Conservation (phyloP, 1,284 basidiomycete genomes). For the Boletus holoroseus region DNA sequence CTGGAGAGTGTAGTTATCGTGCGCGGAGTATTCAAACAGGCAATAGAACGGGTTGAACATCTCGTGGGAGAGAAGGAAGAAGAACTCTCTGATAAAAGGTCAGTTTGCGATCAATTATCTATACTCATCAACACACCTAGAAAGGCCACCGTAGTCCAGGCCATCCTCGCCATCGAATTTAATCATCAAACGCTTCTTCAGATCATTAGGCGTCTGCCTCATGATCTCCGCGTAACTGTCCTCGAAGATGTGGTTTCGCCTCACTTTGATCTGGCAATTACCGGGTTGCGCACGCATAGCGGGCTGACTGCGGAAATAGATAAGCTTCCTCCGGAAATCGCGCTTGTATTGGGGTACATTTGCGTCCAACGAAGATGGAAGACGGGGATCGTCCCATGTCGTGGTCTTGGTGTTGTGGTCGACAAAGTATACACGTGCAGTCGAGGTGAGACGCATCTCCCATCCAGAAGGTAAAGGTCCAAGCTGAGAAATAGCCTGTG, state of each 20-base stretch:
- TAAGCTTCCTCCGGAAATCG: constrained; percentile 92
- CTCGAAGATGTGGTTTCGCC: constrained; percentile 91
- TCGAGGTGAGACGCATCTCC: constrained; percentile 96
- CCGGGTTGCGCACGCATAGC: constrained; percentile 84
- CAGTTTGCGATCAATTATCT: constrained; percentile 10
- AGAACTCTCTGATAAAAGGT: constrained; percentile 51
- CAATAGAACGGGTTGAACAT: constrained; percentile 97
- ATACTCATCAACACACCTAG: constrained; percentile 51
- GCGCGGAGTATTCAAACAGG: constrained; percentile 93
- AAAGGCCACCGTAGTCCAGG: constrained; percentile 91
- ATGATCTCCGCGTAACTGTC: constrained; percentile 96
- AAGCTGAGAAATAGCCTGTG: constrained; percentile 85
- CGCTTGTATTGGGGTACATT: constrained; percentile 97
- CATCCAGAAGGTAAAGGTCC: constrained; percentile 91
- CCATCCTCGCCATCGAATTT: constrained; percentile 97
- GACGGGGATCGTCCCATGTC: constrained; percentile 94
- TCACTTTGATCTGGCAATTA: constrained; percentile 92
- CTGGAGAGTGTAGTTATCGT: constrained; percentile 94
- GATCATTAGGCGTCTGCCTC: constrained; percentile 87
- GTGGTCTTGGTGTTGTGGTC: constrained; percentile 96
- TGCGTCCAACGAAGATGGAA: constrained; percentile 78
- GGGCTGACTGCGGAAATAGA: constrained; percentile 95
- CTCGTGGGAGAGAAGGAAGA: constrained; percentile 93
- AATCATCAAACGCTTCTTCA: constrained; percentile 96
- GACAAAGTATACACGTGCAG: constrained; percentile 92